Percentiles rank a stretch among this genome's conserved stretches.
Evolutionary conservation across 371 early-diverging fungal genomes (phyloP).

Genomic region (Rhizopus sp.): DNA sequence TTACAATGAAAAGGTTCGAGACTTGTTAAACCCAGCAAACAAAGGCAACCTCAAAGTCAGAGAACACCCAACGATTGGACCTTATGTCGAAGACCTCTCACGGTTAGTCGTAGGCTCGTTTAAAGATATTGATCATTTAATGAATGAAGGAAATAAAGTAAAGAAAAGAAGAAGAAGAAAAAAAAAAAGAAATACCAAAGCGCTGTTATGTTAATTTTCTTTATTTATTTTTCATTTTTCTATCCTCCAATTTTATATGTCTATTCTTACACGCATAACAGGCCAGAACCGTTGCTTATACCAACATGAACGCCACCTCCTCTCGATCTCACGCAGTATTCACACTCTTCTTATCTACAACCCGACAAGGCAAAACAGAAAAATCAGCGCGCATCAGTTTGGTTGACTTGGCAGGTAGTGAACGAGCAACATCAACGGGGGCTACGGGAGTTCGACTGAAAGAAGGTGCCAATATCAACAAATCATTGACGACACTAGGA

Average conservation of each 20-base stretch:
- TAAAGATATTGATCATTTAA: conserved; percentile 72
- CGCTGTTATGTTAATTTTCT: neutral
- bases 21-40: conserved; percentile 79
- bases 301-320: conserved; percentile 95
- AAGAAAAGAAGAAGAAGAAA: neutral
- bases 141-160: conserved; percentile 87
- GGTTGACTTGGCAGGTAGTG: conserved; percentile 93
- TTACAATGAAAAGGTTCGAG: conserved; percentile 86
- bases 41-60: conserved; percentile 78
- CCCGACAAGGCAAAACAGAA: conserved; percentile 58
- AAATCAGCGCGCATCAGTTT: conserved; percentile 76
- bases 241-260: neutral
- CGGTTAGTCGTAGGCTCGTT: conserved; percentile 76
- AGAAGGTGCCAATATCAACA: conserved; percentile 98
- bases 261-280: neutral
- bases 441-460: conserved; percentile 93
- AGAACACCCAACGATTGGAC: conserved; percentile 86
- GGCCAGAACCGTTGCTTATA: conserved; percentile 88
- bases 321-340: conserved; percentile 95
- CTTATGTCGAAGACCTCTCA: conserved; percentile 89
- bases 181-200: neutral
- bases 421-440: conserved; percentile 92
- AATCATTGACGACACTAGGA: conserved; percentile 90
- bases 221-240: neutral
- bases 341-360: conserved; percentile 77